phyloP scores from a whole-genome alignment of 2,329 filamentous ascomycete genomes.

The Cladosporium austrohemisphaericum region DNA sequence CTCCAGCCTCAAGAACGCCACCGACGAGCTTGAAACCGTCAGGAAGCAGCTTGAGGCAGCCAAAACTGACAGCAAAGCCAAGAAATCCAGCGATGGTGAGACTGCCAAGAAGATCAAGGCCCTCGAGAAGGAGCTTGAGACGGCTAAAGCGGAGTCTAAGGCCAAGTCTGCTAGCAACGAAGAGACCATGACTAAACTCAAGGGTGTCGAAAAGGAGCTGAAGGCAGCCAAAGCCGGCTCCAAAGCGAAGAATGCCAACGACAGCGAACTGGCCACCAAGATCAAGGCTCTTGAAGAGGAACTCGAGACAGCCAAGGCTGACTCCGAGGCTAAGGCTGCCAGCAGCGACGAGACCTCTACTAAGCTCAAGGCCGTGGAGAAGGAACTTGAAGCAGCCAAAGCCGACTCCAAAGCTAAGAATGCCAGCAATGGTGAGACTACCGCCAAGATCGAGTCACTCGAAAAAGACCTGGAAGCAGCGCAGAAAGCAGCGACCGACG shows the following conservation, averaged over 20 bases:
- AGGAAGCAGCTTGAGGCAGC: slow-evolving; percentile 27
- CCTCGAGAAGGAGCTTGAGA: slow-evolving; percentile 2
- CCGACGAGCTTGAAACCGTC: too few relatives aligned
- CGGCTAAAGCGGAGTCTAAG: slow-evolving; percentile 24
- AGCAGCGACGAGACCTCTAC: not conserved
- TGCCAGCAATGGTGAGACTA: not conserved
- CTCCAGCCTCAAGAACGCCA: too few relatives aligned
- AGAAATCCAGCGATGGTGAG: slow-evolving; percentile 9
- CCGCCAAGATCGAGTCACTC: not conserved
- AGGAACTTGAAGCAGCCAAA: slow-evolving; percentile 26
- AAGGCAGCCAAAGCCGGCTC: slow-evolving; percentile 23
- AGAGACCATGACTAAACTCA: not conserved
- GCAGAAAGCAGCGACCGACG: slow-evolving; percentile 19
- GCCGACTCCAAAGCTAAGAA: slow-evolving; percentile 17
- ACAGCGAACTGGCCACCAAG: slow-evolving; percentile 10
- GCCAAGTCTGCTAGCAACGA: slow-evolving; percentile 14
- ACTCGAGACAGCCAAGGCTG: slow-evolving; percentile 23
- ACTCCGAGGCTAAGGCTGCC: slow-evolving; percentile 15
- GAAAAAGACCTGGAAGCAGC: slow-evolving; percentile 3
- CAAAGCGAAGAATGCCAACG: slow-evolving; percentile 5
- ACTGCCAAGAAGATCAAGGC: not conserved
- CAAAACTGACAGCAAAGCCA: slow-evolving; percentile 19
- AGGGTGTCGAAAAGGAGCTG: slow-evolving; percentile 29
- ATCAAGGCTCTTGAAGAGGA: slow-evolving; percentile 28
- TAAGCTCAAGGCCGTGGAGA: slow-evolving; percentile 22